phyloP scores from a whole-genome alignment of 805 yeast species.

The Yarrowia sp. region DNA sequence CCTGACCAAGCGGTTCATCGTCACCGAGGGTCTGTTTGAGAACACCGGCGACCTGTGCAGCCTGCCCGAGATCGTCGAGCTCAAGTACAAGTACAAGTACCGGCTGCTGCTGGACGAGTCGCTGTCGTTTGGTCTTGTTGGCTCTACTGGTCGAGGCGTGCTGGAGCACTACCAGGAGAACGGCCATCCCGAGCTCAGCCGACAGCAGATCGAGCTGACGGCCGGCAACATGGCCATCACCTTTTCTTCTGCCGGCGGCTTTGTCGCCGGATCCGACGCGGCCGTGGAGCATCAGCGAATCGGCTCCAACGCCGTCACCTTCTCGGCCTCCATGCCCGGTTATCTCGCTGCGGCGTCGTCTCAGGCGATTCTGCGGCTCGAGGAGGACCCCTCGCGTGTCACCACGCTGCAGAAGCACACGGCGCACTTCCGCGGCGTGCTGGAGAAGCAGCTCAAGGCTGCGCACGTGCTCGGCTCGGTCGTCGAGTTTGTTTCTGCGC shows the following conservation, averaged over 20 bases:
- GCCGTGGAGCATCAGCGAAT: constrained; percentile 93
- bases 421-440: constrained; percentile 26
- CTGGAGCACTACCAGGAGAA: constrained; percentile 48
- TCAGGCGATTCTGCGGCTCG: constrained; percentile 32
- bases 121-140: constrained; percentile 81
- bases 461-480: background rate
- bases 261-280: constrained; percentile 78
- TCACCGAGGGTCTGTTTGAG: constrained; percentile 87
- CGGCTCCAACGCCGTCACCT: constrained; percentile 84
- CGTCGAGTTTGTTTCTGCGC: background rate
- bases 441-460: constrained; percentile 26
- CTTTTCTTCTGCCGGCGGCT: constrained; percentile 87
- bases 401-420: constrained; percentile 31
- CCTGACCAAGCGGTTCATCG: constrained; percentile 81
- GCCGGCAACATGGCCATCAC: constrained; percentile 82
- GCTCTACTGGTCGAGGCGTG: constrained; percentile 80
- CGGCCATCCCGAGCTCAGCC: constrained; percentile 47
- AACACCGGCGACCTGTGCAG: constrained; percentile 78
- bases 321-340: constrained; percentile 93
- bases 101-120: constrained; percentile 87
- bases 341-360: constrained; percentile 57
- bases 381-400: constrained; percentile 36
- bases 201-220: constrained; percentile 75
- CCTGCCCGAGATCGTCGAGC: constrained; percentile 62
- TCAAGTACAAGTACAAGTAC: constrained; percentile 79